A percentile compares a stretch with the other conserved stretches of the same genome.
Conservation (phyloP, 257 asterid species). For the Nicotiana sylvestris region DNA sequence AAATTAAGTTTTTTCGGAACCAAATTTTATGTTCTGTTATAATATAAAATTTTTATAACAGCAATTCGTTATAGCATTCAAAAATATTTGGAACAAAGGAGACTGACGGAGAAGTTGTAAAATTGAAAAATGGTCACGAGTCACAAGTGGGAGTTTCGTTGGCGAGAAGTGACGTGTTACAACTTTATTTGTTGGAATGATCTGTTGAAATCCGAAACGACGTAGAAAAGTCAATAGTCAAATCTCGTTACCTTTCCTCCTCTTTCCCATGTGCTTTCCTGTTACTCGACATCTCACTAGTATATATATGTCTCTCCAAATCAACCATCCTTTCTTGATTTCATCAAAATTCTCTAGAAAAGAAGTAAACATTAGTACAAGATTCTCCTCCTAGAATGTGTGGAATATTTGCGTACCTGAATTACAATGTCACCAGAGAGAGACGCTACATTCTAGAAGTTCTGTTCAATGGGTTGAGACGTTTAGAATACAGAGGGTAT, state of each 20-base stretch:
- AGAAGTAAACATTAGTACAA: background rate
- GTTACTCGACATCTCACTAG: background rate
- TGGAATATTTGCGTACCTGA: constrained; percentile 92
- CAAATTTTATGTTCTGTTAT: too few relatives aligned
- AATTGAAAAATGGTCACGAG: too few relatives aligned
- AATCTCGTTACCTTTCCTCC: background rate
- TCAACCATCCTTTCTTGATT: background rate
- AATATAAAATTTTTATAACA: too few relatives aligned
- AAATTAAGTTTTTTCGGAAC: too few relatives aligned
- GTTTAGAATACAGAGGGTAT: constrained; percentile 95
- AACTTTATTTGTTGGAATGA: background rate
- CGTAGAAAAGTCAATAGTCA: background rate
- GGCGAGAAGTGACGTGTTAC: background rate
- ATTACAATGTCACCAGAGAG: constrained; percentile 64
- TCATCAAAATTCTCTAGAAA: background rate
- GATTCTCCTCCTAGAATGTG: constrained; percentile 46
- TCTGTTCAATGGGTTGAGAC: constrained; percentile 76
- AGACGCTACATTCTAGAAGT: constrained; percentile 77
- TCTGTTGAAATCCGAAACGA: constrained; percentile 1
- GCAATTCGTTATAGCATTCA: too few relatives aligned
- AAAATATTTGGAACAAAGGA: too few relatives aligned
- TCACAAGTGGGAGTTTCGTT: background rate
- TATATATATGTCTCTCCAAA: background rate
- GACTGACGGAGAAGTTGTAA: too few relatives aligned
- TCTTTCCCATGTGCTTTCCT: background rate